Evolutionary conservation across 768 basidiomycete genomes (phyloP).

Genomic region (Mycena epipterygia): DNA sequence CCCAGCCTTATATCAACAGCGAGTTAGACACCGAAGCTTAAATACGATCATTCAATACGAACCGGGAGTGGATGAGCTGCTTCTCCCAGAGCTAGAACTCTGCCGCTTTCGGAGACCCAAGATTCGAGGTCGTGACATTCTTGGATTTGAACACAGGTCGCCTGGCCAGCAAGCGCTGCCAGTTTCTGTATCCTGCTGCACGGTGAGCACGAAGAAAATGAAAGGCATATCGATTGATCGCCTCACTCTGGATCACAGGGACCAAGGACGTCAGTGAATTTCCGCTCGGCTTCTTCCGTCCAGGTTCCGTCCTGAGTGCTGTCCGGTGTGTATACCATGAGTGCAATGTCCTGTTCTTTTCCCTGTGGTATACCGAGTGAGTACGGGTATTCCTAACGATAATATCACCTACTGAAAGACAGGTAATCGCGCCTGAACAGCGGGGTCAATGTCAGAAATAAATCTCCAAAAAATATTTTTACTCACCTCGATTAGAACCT

Average conservation of each 20-base stretch:
- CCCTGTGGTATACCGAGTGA: conserved; percentile 1
- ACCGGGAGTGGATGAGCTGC: conserved; percentile 29
- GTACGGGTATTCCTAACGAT: no score
- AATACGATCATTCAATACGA: not conserved
- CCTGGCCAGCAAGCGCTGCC: conserved; percentile 10
- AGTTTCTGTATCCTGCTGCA: not conserved
- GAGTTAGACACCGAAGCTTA: not conserved
- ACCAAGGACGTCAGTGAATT: conserved; percentile 15
- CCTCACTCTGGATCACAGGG: conserved; percentile 10
- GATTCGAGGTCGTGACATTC: conserved; percentile 5
- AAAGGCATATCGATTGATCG: not conserved
- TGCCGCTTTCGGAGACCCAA: conserved; percentile 23
- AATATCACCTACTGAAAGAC: not conserved
- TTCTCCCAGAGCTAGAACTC: conserved; percentile 21
- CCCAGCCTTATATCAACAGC: not conserved
- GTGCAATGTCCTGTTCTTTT: not conserved
- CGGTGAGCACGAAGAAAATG: not conserved
- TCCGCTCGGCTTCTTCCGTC: not conserved
- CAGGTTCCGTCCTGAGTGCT: not conserved
- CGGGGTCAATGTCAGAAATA: not conserved
- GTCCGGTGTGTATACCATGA: conserved; percentile 19
- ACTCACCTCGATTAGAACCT: conserved; percentile 22
- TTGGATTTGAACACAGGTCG: conserved; percentile 7
- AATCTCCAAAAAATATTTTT: not conserved
- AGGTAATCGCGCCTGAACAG: not conserved